Evolutionary conservation across 208 protist species (phyloP).

Genomic region (Wallacemonas rigidus): DNA sequence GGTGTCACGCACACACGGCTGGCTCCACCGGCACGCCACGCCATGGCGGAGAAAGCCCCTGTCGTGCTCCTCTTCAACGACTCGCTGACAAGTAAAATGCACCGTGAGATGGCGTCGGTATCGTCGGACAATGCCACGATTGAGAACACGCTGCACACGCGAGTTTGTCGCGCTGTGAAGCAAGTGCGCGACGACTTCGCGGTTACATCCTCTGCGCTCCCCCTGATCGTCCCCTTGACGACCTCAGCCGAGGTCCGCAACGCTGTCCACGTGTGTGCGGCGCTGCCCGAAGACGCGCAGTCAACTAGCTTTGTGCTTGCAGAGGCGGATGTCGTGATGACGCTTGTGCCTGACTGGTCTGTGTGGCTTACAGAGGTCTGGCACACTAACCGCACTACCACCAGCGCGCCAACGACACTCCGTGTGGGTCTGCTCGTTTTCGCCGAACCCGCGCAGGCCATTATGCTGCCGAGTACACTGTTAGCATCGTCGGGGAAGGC

Average conservation of each 20-base stretch:
- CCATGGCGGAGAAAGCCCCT: not conserved
- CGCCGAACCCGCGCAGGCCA: not conserved
- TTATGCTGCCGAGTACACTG: not conserved
- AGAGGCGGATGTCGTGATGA: not conserved
- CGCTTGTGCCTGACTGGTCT: not conserved
- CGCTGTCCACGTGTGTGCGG: not conserved
- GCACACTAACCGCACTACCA: not conserved
- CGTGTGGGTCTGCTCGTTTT: not conserved
- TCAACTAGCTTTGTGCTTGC: too few species aligned
- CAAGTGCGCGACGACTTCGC: not conserved
- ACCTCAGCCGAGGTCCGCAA: not conserved
- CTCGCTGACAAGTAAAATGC: not conserved
- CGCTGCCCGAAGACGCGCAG: not conserved
- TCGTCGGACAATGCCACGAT: too few species aligned
- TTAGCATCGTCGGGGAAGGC: not conserved
- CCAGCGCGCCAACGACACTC: not conserved
- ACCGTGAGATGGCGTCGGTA: not conserved
- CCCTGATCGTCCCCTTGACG: not conserved
- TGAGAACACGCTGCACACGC: not conserved
- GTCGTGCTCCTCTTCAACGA: slow-evolving; percentile 2
- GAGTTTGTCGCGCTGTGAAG: not conserved
- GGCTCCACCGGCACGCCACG: too few species aligned
- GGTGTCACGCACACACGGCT: too few species aligned
- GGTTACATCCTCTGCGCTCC: too few species aligned
- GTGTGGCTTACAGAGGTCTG: not conserved